Evolutionary conservation across 2,329 filamentous ascomycete genomes (phyloP), one percentile per base, ranked within the genome.

Genomic region (Chrysoporthe deuterocubensis): DNA sequence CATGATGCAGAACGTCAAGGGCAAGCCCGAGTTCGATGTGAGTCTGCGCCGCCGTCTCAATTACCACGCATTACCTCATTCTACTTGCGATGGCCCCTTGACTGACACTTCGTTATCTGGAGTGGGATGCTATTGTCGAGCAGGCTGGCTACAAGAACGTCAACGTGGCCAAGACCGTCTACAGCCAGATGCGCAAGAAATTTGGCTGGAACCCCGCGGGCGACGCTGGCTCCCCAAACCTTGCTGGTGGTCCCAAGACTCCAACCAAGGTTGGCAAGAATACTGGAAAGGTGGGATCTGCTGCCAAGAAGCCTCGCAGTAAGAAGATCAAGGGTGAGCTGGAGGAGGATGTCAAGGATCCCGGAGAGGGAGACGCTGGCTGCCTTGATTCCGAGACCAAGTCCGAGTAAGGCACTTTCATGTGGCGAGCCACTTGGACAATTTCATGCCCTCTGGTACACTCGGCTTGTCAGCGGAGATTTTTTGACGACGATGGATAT

Each of bases 21-120:
- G 54, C 8, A 70, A 67, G 65, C 69, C 70, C 14, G 70, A 74
- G 11, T 48, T 71, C 42, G 54, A 74, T 42, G 67, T 68, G 37
- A 66, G 67, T 43, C 48, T 54, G 32, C 50, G 7, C 3, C 50
- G 26, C 26, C 26, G 21, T 54, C 13, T 21, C 21, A 13, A 50
- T 18, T 9, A 9, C 46, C 6, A 48, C 18, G 8, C 18, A 4
- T 32, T 14, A 14, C 50, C 5, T 13, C 11, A 40, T 16, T 1
- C 26, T 1, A n/a, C 21, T 43, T 8, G 2, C 18, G 40, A n/a
- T 9, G 7, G 32, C 2, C 18, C 3, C 18, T 40, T 34, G 34
- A 6, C 32, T 67, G 21, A 54, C 52, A 1, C 16, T 54, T 18
- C 3, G 18, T 54, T 3, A 37, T n/a, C 44, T 16, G 50, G 14